Evolutionary conservation across 768 basidiomycete species (phyloP), one percentile per base, ranked within the genome.

Genomic region (Russula compacta): DNA sequence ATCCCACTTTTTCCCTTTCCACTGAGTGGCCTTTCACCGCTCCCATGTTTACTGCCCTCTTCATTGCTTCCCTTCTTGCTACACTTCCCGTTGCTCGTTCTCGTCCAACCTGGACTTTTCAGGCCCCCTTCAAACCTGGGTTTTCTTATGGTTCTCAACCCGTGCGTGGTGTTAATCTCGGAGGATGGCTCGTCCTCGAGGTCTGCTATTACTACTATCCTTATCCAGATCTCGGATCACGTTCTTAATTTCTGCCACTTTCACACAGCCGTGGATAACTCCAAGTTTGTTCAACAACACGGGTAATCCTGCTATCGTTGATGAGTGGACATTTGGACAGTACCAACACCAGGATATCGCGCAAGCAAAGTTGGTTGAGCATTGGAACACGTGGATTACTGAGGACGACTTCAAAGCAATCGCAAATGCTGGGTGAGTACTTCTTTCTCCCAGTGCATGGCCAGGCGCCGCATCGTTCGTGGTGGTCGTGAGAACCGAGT

Each of bases 371-470:
- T 77, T 92, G 19, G 74, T 79, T 62, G 75, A 78, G 48, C 91
- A 92, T 69, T 92, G 90, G 89, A 72, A 87, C 64, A 85, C 84
- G 0, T 94, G 83, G 83, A 92, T 98, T 65, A 89, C 86, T 1
- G 87, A 93, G 68, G 70, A 77, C 19, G 94, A 98, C 72, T 89
- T 94, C 69, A 72, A 73, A 40, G 80, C 77, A 52, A 92, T 92
- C 61, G 83, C 85, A 54, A 83, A 79, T 51, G 89, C 89, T 6
- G 87, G 88, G 88, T 87, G 71, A 29, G 72, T 72, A 14, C 12
- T 29, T 40, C 12, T 29, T 29, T 36, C 3, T 4, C 6, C 11
- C 35, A 11, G 14, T 4, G 15, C 24, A 15, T 53, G 14, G 24
- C 8, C 0, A 14, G 24, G 24, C 36, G 5, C 3, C 1, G 15